These are phyloP conservation scores for Tremellales sp. DNA, from an alignment of 1,284 basidiomycete genomes.

Conservation along the genomic window DNA sequence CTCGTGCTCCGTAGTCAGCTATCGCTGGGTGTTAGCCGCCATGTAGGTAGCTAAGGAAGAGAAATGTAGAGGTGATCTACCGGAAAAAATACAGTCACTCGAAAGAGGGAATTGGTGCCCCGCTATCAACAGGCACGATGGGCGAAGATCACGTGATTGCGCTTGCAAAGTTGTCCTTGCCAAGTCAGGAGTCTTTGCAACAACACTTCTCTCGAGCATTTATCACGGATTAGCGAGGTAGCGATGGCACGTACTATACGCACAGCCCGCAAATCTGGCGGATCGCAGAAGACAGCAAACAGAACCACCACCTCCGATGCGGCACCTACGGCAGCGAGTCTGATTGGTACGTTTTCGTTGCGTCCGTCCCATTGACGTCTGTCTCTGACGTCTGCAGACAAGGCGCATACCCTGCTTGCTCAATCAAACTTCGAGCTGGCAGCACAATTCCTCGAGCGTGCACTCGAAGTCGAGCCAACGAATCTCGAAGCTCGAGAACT, in stretches of 20 bases:
- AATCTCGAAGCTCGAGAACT: conserved; percentile 75
- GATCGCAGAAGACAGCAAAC: neutral
- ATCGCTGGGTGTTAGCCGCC: too few species aligned
- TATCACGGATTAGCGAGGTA: too few species aligned
- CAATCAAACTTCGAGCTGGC: conserved; percentile 83
- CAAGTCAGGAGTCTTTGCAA: neutral
- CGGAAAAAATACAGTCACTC: too few species aligned
- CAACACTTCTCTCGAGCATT: neutral
- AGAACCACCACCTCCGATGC: too few species aligned
- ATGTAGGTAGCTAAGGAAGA: too few species aligned
- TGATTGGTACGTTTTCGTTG: conserved; percentile 10
- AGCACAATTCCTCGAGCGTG: conserved; percentile 63
- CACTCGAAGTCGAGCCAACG: conserved; percentile 62
- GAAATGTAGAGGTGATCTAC: too few species aligned
- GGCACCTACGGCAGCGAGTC: conserved; percentile 2
- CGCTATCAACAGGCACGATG: neutral
- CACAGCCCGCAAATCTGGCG: neutral
- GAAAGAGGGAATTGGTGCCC: neutral
- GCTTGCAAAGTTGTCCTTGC: neutral
- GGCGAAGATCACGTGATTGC: neutral
- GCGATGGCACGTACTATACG: neutral
- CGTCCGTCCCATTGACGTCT: neutral
- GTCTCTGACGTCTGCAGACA: conserved; percentile 23
- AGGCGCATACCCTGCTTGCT: conserved; percentile 67
- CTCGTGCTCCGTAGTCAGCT: too few species aligned